Conservation (phyloP, 1,284 basidiomycete genomes). For the Cystobasidium slooffiae region DNA sequence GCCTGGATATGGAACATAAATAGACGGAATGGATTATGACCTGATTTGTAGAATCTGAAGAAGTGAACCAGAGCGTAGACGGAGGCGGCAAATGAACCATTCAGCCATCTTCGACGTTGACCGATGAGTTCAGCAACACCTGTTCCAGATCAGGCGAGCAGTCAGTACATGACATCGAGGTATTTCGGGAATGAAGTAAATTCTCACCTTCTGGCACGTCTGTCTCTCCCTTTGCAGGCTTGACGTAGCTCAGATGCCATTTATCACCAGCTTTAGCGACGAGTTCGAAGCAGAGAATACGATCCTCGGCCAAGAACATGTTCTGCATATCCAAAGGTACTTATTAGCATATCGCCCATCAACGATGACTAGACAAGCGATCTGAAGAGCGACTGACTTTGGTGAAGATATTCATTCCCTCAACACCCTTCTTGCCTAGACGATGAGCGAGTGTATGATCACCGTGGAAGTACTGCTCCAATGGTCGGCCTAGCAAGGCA, state of each 20-base stretch:
- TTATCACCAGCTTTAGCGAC: constrained; percentile 74
- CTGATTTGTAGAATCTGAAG: constrained; percentile 82
- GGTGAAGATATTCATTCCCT: constrained; percentile 98
- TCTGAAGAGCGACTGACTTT: constrained; percentile 55
- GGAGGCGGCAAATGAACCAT: constrained; percentile 95
- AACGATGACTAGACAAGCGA: background rate
- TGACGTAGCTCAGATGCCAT: constrained; percentile 51
- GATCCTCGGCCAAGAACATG: constrained; percentile 84
- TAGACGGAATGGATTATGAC: constrained; percentile 64
- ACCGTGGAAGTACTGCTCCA: constrained; percentile 98
- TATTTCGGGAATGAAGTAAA: constrained; percentile 29
- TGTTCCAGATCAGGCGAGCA: constrained; percentile 61
- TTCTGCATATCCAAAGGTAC: constrained; percentile 70
- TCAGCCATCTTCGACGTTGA: constrained; percentile 67
- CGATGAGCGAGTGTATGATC: constrained; percentile 87
- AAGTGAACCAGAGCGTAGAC: constrained; percentile 95
- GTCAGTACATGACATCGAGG: background rate
- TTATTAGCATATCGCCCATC: constrained; percentile 64
- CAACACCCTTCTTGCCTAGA: constrained; percentile 88
- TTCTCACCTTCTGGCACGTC: constrained; percentile 49
- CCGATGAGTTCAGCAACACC: constrained; percentile 77
- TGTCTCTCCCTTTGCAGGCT: constrained; percentile 54
- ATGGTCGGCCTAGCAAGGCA: constrained; percentile 86
- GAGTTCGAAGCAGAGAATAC: constrained; percentile 92
- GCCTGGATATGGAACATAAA: constrained; percentile 45